phyloP scores from a whole-genome alignment of 768 basidiomycete genomes.

The Suillus occidentalis region DNA sequence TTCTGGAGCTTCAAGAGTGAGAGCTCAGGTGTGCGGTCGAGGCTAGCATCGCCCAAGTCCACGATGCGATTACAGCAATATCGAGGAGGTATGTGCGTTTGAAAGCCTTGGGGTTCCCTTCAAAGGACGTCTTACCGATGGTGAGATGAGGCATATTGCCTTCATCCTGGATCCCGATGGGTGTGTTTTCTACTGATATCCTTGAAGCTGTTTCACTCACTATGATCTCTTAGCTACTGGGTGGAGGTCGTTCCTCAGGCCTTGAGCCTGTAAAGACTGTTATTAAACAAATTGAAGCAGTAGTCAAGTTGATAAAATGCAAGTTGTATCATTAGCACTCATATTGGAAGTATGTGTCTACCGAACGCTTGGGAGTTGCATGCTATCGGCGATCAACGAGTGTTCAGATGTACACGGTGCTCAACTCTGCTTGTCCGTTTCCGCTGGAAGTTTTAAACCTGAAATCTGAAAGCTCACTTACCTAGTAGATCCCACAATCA shows the following conservation, averaged over 20 bases:
- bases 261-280: conserved; percentile 22
- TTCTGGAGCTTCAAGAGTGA: conserved; percentile 77
- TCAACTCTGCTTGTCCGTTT: not conserved
- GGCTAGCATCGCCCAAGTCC: conserved; percentile 81
- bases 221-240: conserved; percentile 48
- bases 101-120: conserved; percentile 74
- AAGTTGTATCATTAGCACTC: conserved; percentile 4
- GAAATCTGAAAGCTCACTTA: not conserved
- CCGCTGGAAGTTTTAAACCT: not conserved
- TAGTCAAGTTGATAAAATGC: too few relatives aligned
- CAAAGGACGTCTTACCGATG: conserved; percentile 85
- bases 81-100: conserved; percentile 82
- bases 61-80: conserved; percentile 80
- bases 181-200: conserved; percentile 32
- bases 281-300: too few relatives aligned
- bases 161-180: conserved; percentile 87
- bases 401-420: not conserved
- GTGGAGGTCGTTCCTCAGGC: conserved; percentile 50
- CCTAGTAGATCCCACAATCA: not conserved
- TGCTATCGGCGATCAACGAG: too few relatives aligned
- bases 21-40: conserved; percentile 75
- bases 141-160: conserved; percentile 82
- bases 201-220: not conserved
- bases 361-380: not conserved
- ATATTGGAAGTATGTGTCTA: not conserved